Evolutionary conservation across 176 grass and related monocot species (phyloP), one percentile per base, ranked within the genome.

Genomic region (Triticum turgidum): DNA sequence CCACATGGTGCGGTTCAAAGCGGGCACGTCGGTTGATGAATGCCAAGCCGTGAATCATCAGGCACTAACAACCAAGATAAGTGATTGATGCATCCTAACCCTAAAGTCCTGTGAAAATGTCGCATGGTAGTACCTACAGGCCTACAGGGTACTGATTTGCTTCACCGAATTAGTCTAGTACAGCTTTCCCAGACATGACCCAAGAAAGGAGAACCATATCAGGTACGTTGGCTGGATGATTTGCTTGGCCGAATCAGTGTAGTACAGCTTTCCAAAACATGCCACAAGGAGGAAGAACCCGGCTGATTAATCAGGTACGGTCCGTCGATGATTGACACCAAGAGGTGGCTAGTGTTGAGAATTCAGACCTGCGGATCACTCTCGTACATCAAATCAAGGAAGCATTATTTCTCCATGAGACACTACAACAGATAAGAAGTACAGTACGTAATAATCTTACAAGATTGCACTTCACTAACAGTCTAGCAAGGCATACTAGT

Each of bases 61-160:
- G 17, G 32, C 0, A 10, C 3, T 75, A 75, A 18, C 42, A 22
- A 44, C 35, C 35, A 42, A 14, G 45, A 49, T 49, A 6, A 49
- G 13, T 27, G 70, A 73, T 11, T 71, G 85, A 32, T 82, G 13
- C 67, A 84, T 69, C 69, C 45, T 47, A 85, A 88, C 77, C 77
- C 51, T 80, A 62, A 66, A 80, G 56, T 27, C 33, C 74, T 64
- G 24, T 11, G 3, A 29, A 87, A 77, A 82, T 51, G 29, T 71
- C 38, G 51, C 11, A 7, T 20, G 15, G 85, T 80, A 80, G 0
- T 17, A 52, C 85, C 1, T 17, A 52, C 85, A 47, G 11, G 29
- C 27, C 29, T 83, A 73, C 65, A 59, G 8, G 11, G 69, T 63
- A 62, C 25, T 77, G 51, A 11, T 33, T 58, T 84, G n/a, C 14